Percentiles rank a stretch among this genome's conserved stretches.
Conservation (phyloP, 495 filamentous ascomycete genomes). For the Talaromyces borbonicus region DNA sequence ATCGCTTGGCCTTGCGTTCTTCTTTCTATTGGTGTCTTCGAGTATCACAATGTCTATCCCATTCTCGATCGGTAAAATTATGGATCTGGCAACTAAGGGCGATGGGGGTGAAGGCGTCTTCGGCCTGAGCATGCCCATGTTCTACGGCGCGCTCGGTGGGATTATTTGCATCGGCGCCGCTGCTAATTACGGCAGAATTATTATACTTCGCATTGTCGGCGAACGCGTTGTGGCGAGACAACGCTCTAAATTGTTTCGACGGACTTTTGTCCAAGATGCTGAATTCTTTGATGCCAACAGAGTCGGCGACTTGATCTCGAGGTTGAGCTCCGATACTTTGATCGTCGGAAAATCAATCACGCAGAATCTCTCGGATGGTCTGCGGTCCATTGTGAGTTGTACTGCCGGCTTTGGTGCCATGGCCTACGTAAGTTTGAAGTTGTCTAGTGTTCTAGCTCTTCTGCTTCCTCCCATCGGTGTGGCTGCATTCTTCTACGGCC, state of each 20-base stretch:
- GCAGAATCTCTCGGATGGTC: constrained; percentile 90
- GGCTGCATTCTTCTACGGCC: constrained; percentile 82
- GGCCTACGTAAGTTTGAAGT: constrained; percentile 84
- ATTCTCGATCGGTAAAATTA: constrained; percentile 89
- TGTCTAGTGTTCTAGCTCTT: constrained; percentile 75
- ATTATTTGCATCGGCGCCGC: constrained; percentile 64
- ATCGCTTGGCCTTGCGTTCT: constrained; percentile 69
- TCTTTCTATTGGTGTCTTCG: constrained; percentile 78
- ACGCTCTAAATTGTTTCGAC: constrained; percentile 78
- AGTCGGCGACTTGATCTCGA: constrained; percentile 89
- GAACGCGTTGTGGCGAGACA: constrained; percentile 87
- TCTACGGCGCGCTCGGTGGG: constrained; percentile 64
- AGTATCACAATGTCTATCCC: constrained; percentile 89
- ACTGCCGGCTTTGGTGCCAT: constrained; percentile 80
- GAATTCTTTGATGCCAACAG: constrained; percentile 99
- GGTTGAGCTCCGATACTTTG: constrained; percentile 89
- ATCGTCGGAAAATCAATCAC: constrained; percentile 98
- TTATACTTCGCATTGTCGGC: constrained; percentile 89
- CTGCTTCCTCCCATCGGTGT: constrained; percentile 91
- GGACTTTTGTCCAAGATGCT: constrained; percentile 88
- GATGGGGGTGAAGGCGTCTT: constrained; percentile 50
- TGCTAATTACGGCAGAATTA: constrained; percentile 89
- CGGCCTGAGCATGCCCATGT: constrained; percentile 62
- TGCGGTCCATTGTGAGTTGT: constrained; percentile 80
- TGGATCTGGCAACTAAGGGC: constrained; percentile 69